phyloP scores from a whole-genome alignment of 345 rosid species.

The Eucalyptus pauciflora region DNA sequence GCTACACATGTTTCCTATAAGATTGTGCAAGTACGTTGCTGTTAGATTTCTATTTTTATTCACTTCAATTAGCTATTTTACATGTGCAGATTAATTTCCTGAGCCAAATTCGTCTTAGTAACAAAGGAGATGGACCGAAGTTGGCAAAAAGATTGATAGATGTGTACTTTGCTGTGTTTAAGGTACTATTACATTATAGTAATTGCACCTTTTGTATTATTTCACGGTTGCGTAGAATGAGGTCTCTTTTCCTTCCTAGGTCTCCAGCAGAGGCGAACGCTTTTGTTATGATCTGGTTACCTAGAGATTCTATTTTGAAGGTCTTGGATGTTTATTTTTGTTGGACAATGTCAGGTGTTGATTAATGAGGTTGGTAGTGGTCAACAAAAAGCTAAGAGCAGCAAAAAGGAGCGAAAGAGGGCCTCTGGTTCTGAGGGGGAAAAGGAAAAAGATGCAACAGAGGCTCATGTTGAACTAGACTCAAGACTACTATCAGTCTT shows the following conservation, averaged over 20 bases:
- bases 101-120: slow-evolving; percentile 68
- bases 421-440: slow-evolving; percentile 18
- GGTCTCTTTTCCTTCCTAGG: neutral
- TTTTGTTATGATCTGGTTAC: neutral
- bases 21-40: neutral
- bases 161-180: slow-evolving; percentile 89
- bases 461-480: slow-evolving; percentile 79
- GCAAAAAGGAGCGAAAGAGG: slow-evolving; percentile 8
- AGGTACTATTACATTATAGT: slow-evolving; percentile 30
- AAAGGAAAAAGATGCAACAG: slow-evolving; percentile 22
- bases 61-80: neutral
- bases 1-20: neutral
- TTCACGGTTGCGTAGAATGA: neutral
- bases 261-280: neutral
- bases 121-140: slow-evolving; percentile 84
- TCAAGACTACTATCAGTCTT: slow-evolving; percentile 89
- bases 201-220: neutral
- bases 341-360: slow-evolving; percentile 42
- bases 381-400: slow-evolving; percentile 14
- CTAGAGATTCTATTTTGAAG: neutral
- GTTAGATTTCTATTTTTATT: neutral
- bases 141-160: slow-evolving; percentile 85
- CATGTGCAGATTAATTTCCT: slow-evolving; percentile 77
- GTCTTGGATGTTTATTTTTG: neutral
- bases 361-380: slow-evolving; percentile 41